phyloP scores from a whole-genome alignment of 2,329 filamentous ascomycete species.

The Fusarium compactum region DNA sequence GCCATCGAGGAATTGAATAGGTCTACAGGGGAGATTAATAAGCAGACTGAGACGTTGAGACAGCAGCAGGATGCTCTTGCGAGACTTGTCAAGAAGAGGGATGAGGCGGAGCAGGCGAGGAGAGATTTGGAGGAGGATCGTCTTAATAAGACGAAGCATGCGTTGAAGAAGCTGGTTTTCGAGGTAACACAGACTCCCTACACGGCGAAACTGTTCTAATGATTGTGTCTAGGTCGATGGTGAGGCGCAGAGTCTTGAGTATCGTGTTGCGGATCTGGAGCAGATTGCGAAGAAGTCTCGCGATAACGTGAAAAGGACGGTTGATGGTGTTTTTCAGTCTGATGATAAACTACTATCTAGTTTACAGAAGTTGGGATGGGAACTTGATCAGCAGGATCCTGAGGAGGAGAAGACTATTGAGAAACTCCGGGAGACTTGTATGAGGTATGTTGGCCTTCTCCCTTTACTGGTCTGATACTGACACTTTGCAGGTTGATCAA shows the following conservation, averaged over 20 bases:
- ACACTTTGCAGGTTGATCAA: slow-evolving; percentile 61
- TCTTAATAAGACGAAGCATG: slow-evolving; percentile 51
- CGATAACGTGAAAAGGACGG: slow-evolving; percentile 60
- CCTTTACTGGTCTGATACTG: background rate
- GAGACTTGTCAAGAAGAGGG: slow-evolving; percentile 59
- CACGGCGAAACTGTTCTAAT: background rate
- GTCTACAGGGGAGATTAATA: slow-evolving; percentile 73
- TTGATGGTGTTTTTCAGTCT: slow-evolving; percentile 65
- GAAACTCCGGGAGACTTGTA: slow-evolving; percentile 70
- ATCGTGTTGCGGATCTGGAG: slow-evolving; percentile 62
- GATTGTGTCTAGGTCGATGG: slow-evolving; percentile 58
- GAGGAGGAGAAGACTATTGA: slow-evolving; percentile 66
- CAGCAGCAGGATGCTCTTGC: slow-evolving; percentile 72
- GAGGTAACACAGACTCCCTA: slow-evolving; percentile 51
- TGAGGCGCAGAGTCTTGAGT: slow-evolving; percentile 60
- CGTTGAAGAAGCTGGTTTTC: slow-evolving; percentile 56
- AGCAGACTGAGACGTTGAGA: slow-evolving; percentile 71
- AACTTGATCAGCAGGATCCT: slow-evolving; percentile 65
- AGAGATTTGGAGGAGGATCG: slow-evolving; percentile 48
- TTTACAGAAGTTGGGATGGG: slow-evolving; percentile 73
- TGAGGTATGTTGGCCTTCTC: slow-evolving; percentile 54
- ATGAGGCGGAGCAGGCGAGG: slow-evolving; percentile 48
- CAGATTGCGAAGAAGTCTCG: slow-evolving; percentile 62
- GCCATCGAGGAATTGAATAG: slow-evolving; percentile 73
- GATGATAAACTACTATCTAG: slow-evolving; percentile 75